Evolutionary conservation across 202 grass and related monocot species (phyloP).

Genomic region (Setaria viridis): DNA sequence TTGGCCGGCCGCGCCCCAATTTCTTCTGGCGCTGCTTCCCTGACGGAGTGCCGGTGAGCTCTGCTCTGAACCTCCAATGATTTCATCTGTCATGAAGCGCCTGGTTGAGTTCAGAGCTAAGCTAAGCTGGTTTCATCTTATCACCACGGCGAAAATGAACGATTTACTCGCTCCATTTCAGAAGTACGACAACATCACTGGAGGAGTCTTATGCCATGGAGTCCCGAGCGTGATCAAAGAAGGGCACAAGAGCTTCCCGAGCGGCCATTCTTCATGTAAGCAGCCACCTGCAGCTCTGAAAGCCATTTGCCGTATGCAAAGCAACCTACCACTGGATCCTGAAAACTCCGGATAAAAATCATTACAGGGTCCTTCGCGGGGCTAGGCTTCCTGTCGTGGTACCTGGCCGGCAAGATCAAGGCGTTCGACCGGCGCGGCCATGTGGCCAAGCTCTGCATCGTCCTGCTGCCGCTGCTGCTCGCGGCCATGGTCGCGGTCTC

Average conservation of each 20-base stretch:
- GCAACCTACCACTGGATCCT: not conserved
- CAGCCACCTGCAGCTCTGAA: slow-evolving; percentile 11
- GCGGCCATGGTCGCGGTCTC: slow-evolving; percentile 58
- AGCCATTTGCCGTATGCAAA: not conserved
- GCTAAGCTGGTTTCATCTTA: too few relatives aligned
- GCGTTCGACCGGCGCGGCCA: slow-evolving; percentile 60
- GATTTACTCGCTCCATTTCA: slow-evolving; percentile 14
- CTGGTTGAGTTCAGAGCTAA: too few relatives aligned
- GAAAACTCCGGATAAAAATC: not conserved
- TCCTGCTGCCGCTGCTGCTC: slow-evolving; percentile 54
- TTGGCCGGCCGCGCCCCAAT: slow-evolving; percentile 80
- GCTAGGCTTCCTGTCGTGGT: slow-evolving; percentile 65
- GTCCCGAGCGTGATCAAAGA: slow-evolving; percentile 61
- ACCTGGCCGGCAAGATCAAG: slow-evolving; percentile 65
- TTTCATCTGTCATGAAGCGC: not conserved
- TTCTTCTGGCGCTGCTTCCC: slow-evolving; percentile 98
- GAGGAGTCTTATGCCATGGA: slow-evolving; percentile 67
- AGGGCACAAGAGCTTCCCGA: slow-evolving; percentile 90
- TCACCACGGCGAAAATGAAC: too few relatives aligned
- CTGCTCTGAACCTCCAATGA: not conserved
- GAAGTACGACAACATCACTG: slow-evolving; percentile 59
- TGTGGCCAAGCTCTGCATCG: slow-evolving; percentile 66
- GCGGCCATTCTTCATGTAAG: slow-evolving; percentile 79
- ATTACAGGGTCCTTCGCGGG: slow-evolving; percentile 64
- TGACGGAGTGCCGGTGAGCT: slow-evolving; percentile 57